Base-by-base conservation (phyloP, 345 rosid species). In the Tarenaya hassleriana region DNA sequence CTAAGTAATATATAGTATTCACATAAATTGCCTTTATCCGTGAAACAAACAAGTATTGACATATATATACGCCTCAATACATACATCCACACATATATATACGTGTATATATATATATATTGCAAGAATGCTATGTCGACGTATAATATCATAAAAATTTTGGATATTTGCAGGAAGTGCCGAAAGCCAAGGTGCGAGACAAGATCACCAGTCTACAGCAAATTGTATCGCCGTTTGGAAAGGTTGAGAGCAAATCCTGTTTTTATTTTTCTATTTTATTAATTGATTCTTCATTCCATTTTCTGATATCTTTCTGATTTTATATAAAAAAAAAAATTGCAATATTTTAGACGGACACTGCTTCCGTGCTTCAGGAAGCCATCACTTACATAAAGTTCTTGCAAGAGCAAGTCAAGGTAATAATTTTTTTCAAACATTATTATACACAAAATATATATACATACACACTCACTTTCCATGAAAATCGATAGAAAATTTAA, bases 171-270 rank as follows among this genome's bases (percentile, higher is more conserved):
- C 58, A 73, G 74, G 89, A 81, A 58, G 74, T 69, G 70, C 84
- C 97, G 45, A 89, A 85, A 86, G 84, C 78, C 49, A 89, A 89
- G 75, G 74, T 85, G 41, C 83, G 80, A 27, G 95, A 89, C 60
- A 85, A 69, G 73, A 79, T 89, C 75, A 83, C 92, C 7, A 77
- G 85, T 71, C 87, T 89, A 60, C 97, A 89, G 63, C 97, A 89
- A 72, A 89, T 89, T 62, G 97, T 89, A 70, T 82, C 97, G 48
- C 97, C 97, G n/a, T 89, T 81, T 62, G 97, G 97, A 64, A 85
- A 82, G 97, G 97, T 88, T 53, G 17, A 32, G 46, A 52, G 11
- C 51, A 46, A 38, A 49, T 10, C 37, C 29, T 42, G 9, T 55
- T 35, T 29, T 40, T 32, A 10, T 10, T 1, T 44, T 37, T 10